A percentile compares a stretch with the other conserved stretches of the same genome.
phyloP scores from a whole-genome alignment of 768 basidiomycete species.

The Pulveroboletus sp. region DNA sequence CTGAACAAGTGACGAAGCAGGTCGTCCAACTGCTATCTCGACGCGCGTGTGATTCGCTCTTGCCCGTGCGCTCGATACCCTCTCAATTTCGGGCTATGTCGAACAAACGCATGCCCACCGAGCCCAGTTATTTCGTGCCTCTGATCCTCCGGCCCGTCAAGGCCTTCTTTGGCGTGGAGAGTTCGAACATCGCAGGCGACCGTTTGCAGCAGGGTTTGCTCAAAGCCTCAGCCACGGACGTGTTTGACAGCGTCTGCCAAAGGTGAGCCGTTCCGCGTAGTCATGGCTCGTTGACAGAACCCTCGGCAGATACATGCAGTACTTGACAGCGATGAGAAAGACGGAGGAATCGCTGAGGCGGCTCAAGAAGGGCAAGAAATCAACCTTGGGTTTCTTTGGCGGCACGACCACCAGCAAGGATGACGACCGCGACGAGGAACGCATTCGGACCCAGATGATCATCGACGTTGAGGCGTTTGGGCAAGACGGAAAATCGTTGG shows the following conservation, averaged over 20 bases:
- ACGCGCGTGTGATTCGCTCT: constrained; percentile 81
- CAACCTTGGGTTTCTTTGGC: constrained; percentile 77
- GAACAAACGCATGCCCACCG: constrained; percentile 63
- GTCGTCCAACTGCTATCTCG: constrained; percentile 67
- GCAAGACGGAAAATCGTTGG: constrained; percentile 66
- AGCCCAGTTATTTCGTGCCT: constrained; percentile 84
- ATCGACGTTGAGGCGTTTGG: constrained; percentile 84
- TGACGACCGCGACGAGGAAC: constrained; percentile 82
- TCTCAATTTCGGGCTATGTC: constrained; percentile 87
- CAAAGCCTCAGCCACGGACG: constrained; percentile 48
- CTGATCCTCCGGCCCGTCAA: constrained; percentile 78
- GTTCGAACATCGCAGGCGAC: constrained; percentile 55
- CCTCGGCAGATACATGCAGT: constrained; percentile 63
- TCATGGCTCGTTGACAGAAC: not conserved
- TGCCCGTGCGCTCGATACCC: constrained; percentile 82
- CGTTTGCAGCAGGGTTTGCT: constrained; percentile 54
- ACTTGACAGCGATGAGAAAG: constrained; percentile 82
- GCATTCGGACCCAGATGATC: constrained; percentile 77
- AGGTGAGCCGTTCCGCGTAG: constrained; percentile 38
- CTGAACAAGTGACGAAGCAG: constrained; percentile 57
- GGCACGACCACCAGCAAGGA: constrained; percentile 42
- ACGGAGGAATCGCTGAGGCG: constrained; percentile 85
- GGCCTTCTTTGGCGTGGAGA: constrained; percentile 63
- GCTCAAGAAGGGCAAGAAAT: constrained; percentile 83
- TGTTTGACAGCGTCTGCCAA: constrained; percentile 70